Evolutionary conservation across 164 flowering plant species (phyloP), one percentile per base, ranked within the genome.

Genomic region (Cinnamomum micranthum): DNA sequence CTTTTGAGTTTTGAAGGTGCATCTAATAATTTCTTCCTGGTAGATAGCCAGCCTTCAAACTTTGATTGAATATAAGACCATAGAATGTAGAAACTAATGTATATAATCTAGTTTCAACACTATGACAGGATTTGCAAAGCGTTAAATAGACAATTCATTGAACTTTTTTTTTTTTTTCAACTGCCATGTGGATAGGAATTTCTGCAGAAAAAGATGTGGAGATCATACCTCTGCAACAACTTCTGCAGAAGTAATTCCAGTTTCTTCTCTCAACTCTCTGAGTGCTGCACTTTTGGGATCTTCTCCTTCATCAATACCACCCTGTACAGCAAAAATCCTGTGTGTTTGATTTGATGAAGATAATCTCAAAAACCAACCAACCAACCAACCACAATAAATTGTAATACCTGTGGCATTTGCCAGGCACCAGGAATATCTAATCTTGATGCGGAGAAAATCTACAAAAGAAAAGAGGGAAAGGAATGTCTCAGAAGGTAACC

Each of bases 391-490:
- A 65, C 51, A 55, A 22, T 51, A 19, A 41, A 71, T 0, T 13
- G 41, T 20, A 74, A 73, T 72, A 91, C 98, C 94, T 91, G 97
- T 5, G 98, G 97, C 98, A 93, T 90, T 80, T 93, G 97, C 98
- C 98, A 93, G 1, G 92, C 76, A 28, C 81, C 85, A 1, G 93
- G 92, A 4, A 90, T 75, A 80, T 90, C 87, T 12, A 93, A 86
- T 83, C 95, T 86, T 24, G 95, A 86, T 7, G 95, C 98, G 23
- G 86, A 82, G 72, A 91, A 93, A 58, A 93, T 85, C 95, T 93
- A 70, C 3, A 67, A 4, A 60, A 51, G n/a, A 24, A 13, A 0
- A 13, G 68, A 75, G 50, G n/a, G 27, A 41, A 67, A 76, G 12
- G 20, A 67, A 31, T 31, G 35, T 31, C 35, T 31, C 0, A 58